Conservation (phyloP, 2,329 filamentous ascomycete species). For the Fusarium sp. region DNA sequence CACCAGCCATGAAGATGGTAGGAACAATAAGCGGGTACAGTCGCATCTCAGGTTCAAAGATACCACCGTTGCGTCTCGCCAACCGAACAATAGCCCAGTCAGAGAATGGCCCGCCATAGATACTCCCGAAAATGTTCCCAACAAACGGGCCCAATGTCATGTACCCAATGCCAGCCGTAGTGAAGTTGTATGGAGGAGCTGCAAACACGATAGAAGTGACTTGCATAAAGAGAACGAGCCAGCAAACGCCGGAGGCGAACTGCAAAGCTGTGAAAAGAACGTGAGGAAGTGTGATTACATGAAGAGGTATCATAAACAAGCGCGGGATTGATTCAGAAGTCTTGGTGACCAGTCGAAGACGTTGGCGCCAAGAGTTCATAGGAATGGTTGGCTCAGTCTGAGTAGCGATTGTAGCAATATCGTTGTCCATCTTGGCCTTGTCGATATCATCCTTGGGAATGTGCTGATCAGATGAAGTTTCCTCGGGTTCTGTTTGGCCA, state of each 20-base stretch:
- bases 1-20: constrained; percentile 54
- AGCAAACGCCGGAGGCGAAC: constrained; percentile 53
- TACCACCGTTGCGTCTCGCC: constrained; percentile 57
- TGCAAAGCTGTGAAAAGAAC: constrained; percentile 58
- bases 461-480: neutral
- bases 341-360: constrained; percentile 39
- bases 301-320: constrained; percentile 40
- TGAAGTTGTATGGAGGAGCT: constrained; percentile 52
- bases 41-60: constrained; percentile 63
- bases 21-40: constrained; percentile 53
- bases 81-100: constrained; percentile 58
- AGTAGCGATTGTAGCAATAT: neutral
- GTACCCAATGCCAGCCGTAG: constrained; percentile 47
- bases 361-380: constrained; percentile 39
- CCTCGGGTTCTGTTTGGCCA: constrained; percentile 6
- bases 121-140: constrained; percentile 57
- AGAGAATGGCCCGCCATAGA: constrained; percentile 58
- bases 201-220: constrained; percentile 56
- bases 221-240: constrained; percentile 46
- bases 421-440: neutral
- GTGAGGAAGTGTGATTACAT: constrained; percentile 54
- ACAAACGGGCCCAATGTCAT: constrained; percentile 54
- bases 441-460: constrained; percentile 1
- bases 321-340: constrained; percentile 38
- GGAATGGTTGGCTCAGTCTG: constrained; percentile 17